Base-by-base conservation (phyloP, 306 rosid genomes). In the Trifolium repens region DNA sequence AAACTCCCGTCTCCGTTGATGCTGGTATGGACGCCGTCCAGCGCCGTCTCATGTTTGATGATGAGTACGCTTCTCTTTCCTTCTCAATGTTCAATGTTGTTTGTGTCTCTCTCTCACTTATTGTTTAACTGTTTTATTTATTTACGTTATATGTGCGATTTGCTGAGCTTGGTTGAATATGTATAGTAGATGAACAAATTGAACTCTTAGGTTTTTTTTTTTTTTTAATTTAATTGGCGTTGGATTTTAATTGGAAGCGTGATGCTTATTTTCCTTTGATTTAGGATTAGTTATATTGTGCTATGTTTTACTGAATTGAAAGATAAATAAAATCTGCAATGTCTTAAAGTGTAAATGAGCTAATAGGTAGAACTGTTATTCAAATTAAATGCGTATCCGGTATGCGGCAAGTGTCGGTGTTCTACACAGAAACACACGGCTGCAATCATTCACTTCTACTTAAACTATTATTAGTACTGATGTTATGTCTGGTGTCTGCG, bases 11-110 rank as follows among this genome's bases (percentile, higher is more conserved):
- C 54, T 5, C 78, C 57, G 58, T 27, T 12, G 97, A 92, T 39
- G 84, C 96, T 12, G 93, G 84, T 79, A 94, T 94, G 99, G 97
- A 94, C 86, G 96, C 93, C 50, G 96, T 92, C 82, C 99, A 94
- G 85, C 90, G 94, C 73, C 99, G 99, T 82, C 96, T 94, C 72
- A 94, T 94, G 99, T 94, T 94, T 26, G 99, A 90, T 2, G 97
- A 94, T 84, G 97, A 94, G 99, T 94, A 37, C 3, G 97, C 86
- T 65, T 67, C 37, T 8, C 12, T 44, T 16, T 54, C 62, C 27
- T 15, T 72, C 49, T 72, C 34, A 3, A 42, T 11, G 3, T 44
- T 35, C 26, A 2, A 24, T 19, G 1, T 11, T 7, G 24, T 52
- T 54, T 73, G 9, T 15, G 19, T 9, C 7, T 58, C 32, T 46